phyloP scores from a whole-genome alignment of 176 grass and related monocot genomes.

The Zoysia japonica region DNA sequence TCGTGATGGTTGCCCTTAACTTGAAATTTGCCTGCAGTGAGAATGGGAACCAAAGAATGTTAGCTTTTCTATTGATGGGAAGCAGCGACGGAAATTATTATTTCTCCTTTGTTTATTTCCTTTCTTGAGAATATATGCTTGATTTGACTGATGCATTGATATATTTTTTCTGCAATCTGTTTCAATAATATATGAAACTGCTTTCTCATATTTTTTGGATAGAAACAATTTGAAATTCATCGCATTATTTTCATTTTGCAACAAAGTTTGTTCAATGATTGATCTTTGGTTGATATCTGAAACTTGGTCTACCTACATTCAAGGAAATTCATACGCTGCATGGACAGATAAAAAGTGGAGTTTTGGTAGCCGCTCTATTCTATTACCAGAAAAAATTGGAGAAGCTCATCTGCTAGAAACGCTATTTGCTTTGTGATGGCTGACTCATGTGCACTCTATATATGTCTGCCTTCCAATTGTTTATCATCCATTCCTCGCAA shows the following conservation, averaged over 20 bases:
- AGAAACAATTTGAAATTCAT: not conserved
- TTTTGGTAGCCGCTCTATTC: too few species aligned
- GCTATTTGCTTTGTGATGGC: not conserved
- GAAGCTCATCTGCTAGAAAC: too few species aligned
- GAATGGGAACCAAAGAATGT: constrained; percentile 23
- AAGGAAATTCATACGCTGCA: too few species aligned
- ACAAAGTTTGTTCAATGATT: not conserved
- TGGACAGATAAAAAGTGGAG: too few species aligned
- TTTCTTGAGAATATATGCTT: constrained; percentile 7
- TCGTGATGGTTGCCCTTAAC: constrained; percentile 67
- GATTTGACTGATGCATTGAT: constrained; percentile 19
- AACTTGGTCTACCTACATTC: not conserved
- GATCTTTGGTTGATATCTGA: constrained; percentile 1
- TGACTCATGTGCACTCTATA: constrained; percentile 18
- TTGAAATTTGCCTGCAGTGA: constrained; percentile 83
- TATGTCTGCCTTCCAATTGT: not conserved
- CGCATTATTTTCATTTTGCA: constrained; percentile 2
- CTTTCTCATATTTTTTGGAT: not conserved
- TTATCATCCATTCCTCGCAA: not conserved
- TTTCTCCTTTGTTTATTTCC: constrained; percentile 33
- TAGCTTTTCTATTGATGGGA: constrained; percentile 26
- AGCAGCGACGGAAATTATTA: constrained; percentile 12
- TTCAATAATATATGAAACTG: not conserved
- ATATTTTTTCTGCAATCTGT: not conserved
- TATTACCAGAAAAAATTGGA: too few species aligned